These are phyloP conservation scores for Neotropicomus parvogracilis DNA, from an alignment of 1,284 basidiomycete species.

Conservation along the genomic window DNA sequence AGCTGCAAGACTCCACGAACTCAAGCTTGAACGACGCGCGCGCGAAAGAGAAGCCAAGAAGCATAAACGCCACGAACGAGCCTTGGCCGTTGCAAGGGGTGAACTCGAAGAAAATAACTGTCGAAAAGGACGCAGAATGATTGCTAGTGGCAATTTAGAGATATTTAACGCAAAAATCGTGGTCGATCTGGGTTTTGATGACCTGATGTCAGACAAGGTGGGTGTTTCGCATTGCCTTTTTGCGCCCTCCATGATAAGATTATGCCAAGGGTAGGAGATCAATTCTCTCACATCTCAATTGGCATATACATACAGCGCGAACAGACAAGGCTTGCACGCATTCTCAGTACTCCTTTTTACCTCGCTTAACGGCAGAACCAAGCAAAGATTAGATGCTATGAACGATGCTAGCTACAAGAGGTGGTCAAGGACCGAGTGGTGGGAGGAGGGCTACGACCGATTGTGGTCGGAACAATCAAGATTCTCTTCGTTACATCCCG, in stretches of 20 bases:
- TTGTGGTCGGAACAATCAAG: slow-evolving; percentile 49
- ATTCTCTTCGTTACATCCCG: slow-evolving; percentile 3
- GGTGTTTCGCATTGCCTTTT: slow-evolving; percentile 31
- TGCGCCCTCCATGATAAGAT: slow-evolving; percentile 17
- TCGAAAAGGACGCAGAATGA: slow-evolving; percentile 43
- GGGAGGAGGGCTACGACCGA: slow-evolving; percentile 65
- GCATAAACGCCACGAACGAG: slow-evolving; percentile 56
- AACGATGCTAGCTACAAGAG: slow-evolving; percentile 69
- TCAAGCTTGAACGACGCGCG: slow-evolving; percentile 73
- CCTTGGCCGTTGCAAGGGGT: slow-evolving; percentile 53
- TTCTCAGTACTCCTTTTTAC: slow-evolving; percentile 77
- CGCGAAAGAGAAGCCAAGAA: slow-evolving; percentile 71
- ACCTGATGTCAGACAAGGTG: slow-evolving; percentile 92
- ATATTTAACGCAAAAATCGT: slow-evolving; percentile 77
- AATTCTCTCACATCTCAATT: slow-evolving; percentile 85
- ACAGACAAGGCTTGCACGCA: slow-evolving; percentile 68
- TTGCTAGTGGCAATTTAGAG: slow-evolving; percentile 28
- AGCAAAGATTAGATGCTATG: slow-evolving; percentile 63
- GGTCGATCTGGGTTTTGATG: slow-evolving; percentile 92
- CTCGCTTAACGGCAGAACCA: slow-evolving; percentile 70
- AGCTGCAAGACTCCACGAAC: slow-evolving; percentile 59
- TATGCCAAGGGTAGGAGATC: slow-evolving; percentile 63
- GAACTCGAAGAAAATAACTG: slow-evolving; percentile 48
- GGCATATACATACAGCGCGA: slow-evolving; percentile 84
- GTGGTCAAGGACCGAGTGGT: slow-evolving; percentile 84